phyloP scores from a whole-genome alignment of 176 grass and related monocot species.

The Bolboschoenus planiculmis region DNA sequence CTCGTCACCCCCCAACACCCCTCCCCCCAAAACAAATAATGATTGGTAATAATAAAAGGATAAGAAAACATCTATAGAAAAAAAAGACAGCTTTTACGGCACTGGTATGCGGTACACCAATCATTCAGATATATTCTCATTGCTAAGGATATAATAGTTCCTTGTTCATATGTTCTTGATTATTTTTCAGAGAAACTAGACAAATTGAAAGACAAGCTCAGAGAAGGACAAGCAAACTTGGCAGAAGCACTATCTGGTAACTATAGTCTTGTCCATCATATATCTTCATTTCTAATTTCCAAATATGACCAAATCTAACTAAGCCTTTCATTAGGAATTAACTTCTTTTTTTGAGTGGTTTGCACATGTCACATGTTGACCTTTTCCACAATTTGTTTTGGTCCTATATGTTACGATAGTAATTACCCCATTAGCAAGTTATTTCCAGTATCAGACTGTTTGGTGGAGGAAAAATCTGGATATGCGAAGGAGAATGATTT shows the following conservation, averaged over 20 bases:
- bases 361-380: neutral
- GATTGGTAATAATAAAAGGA: neutral
- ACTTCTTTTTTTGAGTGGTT: neutral
- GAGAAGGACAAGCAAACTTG: constrained; percentile 35
- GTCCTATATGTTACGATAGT: neutral
- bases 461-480: neutral
- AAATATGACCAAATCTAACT: neutral
- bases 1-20: neutral
- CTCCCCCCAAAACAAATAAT: neutral
- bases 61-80: neutral
- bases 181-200: constrained; percentile 35
- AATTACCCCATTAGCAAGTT: neutral
- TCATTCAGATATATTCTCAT: neutral
- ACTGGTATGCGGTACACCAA: neutral
- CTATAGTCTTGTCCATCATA: neutral
- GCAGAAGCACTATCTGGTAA: constrained; percentile 40
- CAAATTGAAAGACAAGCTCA: constrained; percentile 45
- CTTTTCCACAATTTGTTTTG: neutral
- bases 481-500: neutral
- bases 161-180: neutral
- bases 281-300: neutral
- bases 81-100: neutral
- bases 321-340: neutral
- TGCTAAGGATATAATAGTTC: neutral
- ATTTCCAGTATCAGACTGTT: neutral